These are phyloP conservation scores for Neonectria punicea DNA, from an alignment of 2,329 filamentous ascomycete genomes.

Conservation along the genomic window DNA sequence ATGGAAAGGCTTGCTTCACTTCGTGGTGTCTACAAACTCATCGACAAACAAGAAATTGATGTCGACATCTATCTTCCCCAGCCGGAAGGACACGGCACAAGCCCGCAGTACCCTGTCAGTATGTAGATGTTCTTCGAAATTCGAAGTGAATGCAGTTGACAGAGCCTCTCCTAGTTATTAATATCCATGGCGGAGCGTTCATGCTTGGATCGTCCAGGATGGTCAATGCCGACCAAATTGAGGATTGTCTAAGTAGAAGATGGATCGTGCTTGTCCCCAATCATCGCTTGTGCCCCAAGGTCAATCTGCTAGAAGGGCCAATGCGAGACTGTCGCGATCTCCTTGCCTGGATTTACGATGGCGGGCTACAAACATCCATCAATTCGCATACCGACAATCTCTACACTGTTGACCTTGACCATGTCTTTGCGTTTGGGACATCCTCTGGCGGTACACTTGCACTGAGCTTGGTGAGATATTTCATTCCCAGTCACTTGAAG, in stretches of 20 bases:
- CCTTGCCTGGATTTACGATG: conserved; percentile 49
- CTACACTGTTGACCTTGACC: conserved; percentile 41
- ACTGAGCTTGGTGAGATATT: conserved; percentile 47
- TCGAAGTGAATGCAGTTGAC: background rate
- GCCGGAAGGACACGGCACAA: background rate
- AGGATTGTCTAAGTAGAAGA: conserved; percentile 7
- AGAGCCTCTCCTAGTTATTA: background rate
- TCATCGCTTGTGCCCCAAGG: conserved; percentile 47
- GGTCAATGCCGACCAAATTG: conserved; percentile 24
- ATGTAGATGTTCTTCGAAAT: background rate
- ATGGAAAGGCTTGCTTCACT: conserved; percentile 32
- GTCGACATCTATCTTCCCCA: conserved; percentile 43
- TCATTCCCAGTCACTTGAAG: background rate
- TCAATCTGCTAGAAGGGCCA: conserved; percentile 46
- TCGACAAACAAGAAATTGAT: conserved; percentile 43
- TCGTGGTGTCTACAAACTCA: conserved; percentile 44
- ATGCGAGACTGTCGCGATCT: conserved; percentile 49
- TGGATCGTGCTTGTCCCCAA: conserved; percentile 22
- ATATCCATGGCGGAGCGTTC: conserved; percentile 22
- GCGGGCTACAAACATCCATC: conserved; percentile 40
- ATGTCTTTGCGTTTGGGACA: conserved; percentile 50
- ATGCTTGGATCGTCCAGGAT: conserved; percentile 21
- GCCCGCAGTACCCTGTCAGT: conserved; percentile 8
- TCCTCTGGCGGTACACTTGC: conserved; percentile 50
- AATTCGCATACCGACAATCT: background rate